phyloP scores from a whole-genome alignment of 257 asterid species.

The Parsonsia alboflavescens region DNA sequence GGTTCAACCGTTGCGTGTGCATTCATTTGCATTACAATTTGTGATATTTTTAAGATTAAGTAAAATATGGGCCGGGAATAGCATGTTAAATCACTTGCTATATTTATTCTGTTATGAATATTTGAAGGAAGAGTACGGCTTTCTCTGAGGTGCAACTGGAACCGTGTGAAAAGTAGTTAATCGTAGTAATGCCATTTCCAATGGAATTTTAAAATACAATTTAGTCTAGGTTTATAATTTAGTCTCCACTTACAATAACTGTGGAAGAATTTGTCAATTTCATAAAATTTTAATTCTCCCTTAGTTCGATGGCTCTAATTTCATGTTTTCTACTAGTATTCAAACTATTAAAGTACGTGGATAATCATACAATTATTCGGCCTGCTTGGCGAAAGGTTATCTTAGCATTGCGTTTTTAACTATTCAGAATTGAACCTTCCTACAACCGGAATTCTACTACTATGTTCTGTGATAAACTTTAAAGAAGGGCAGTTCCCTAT shows the following conservation, averaged over 20 bases:
- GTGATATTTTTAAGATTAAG: not conserved
- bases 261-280: not conserved
- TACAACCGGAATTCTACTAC: not conserved
- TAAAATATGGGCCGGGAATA: not conserved
- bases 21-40: constrained; percentile 1
- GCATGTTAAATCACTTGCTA: not conserved
- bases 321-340: not conserved
- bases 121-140: not conserved
- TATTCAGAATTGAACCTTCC: not conserved
- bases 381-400: not conserved
- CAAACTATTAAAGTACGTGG: not conserved
- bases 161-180: not conserved
- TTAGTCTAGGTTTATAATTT: not conserved
- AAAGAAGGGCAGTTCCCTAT: not conserved
- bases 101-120: not conserved
- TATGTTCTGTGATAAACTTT: not conserved
- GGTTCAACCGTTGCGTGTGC: not conserved
- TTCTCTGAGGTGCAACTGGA: not conserved
- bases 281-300: not conserved
- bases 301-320: not conserved
- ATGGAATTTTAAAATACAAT: not conserved
- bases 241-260: not conserved
- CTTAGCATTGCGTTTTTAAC: not conserved
- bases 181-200: too few species aligned
- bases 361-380: not conserved